phyloP scores from a whole-genome alignment of 2,329 filamentous ascomycete species.

The Chaetomiaceae sp. region DNA sequence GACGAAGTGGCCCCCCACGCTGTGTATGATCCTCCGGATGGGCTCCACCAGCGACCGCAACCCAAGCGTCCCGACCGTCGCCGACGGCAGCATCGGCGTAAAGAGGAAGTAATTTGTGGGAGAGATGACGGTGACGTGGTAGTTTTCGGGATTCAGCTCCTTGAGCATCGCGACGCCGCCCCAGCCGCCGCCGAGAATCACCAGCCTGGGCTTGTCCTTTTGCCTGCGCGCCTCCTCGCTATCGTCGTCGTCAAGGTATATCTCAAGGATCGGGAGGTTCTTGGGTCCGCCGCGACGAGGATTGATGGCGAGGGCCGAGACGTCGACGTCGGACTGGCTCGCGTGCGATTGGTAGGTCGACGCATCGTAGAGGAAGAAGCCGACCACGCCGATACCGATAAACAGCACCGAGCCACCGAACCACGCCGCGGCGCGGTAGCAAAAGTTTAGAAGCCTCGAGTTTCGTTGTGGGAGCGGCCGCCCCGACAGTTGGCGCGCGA shows the following conservation, averaged over 20 bases:
- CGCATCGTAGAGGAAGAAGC: constrained; percentile 91
- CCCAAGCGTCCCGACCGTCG: constrained; percentile 92
- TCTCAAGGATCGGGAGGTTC: constrained; percentile 86
- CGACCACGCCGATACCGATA: constrained; percentile 63
- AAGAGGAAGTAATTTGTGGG: constrained; percentile 97
- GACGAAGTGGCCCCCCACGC: constrained; percentile 82
- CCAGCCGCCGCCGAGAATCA: constrained; percentile 93
- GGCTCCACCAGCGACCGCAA: constrained; percentile 89
- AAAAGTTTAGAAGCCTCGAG: constrained; percentile 50
- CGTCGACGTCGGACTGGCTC: constrained; percentile 65
- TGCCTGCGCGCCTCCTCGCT: constrained; percentile 60
- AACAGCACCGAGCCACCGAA: constrained; percentile 72
- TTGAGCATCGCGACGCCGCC: constrained; percentile 90
- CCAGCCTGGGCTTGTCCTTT: constrained; percentile 86
- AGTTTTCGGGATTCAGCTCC: constrained; percentile 82
- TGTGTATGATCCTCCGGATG: constrained; percentile 74
- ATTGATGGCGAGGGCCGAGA: constrained; percentile 78
- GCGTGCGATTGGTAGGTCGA: constrained; percentile 77
- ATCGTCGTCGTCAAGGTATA: constrained; percentile 85
- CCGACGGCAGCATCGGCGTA: constrained; percentile 95
- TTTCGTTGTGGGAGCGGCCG: constrained; percentile 46
- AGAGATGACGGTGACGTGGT: constrained; percentile 92
- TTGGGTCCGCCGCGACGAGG: constrained; percentile 85
- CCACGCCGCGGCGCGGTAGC: constrained; percentile 65
- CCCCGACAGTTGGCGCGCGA: constrained; percentile 44